phyloP scores from a whole-genome alignment of 2,329 filamentous ascomycete species.

The Ophiostoma fasciatum region DNA sequence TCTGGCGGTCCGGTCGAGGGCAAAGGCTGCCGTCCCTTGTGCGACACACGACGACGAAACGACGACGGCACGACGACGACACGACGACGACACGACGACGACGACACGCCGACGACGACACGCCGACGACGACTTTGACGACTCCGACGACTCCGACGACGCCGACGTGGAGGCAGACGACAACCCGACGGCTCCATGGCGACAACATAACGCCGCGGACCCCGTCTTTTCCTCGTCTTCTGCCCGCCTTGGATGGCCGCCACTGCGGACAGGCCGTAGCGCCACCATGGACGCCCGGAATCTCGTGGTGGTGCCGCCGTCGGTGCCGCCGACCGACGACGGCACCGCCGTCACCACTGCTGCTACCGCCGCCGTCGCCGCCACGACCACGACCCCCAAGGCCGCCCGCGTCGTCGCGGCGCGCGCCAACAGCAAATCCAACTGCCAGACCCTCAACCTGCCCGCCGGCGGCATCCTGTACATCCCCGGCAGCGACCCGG shows the following conservation, averaged over 20 bases:
- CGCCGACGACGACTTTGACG: too few relatives aligned
- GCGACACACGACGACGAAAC: too few relatives aligned
- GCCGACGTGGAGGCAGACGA: too few relatives aligned
- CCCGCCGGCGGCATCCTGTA: constrained; percentile 32
- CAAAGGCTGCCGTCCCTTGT: too few relatives aligned
- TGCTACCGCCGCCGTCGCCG: too few relatives aligned
- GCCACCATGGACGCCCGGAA: constrained; percentile 6
- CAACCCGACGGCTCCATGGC: not conserved
- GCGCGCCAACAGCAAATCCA: constrained; percentile 3
- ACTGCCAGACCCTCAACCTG: constrained; percentile 27
- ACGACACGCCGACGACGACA: too few relatives aligned
- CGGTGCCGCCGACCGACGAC: constrained; percentile 1
- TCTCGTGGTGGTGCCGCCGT: constrained; percentile 7
- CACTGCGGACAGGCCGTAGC: constrained; percentile 16
- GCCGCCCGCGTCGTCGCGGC: not conserved
- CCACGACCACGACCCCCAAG: too few relatives aligned
- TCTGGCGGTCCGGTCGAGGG: too few relatives aligned
- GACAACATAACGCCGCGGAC: not conserved
- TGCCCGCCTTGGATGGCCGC: constrained; percentile 10
- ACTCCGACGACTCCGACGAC: too few relatives aligned
- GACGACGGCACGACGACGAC: too few relatives aligned
- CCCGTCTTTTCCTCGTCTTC: not conserved
- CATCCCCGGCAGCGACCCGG: constrained; percentile 34
- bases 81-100: too few relatives aligned
- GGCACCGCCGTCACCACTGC: not conserved